phyloP scores from a whole-genome alignment of 2,329 filamentous ascomycete genomes.

The Penicillium psychrosexuale region DNA sequence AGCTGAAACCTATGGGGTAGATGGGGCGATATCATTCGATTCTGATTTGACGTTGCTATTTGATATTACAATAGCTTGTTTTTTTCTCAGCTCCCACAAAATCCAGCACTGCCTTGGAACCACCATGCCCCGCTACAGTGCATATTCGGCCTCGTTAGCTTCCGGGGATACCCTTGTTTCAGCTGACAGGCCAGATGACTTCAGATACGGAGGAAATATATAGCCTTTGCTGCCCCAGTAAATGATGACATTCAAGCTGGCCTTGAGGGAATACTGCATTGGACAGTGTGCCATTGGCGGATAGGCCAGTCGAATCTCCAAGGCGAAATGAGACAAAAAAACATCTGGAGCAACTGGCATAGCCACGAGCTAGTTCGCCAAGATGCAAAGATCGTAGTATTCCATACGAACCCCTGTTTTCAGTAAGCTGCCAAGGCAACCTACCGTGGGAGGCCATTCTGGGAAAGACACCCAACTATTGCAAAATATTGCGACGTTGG shows the following conservation, averaged over 20 bases:
- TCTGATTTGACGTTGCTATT: slow-evolving; percentile 2
- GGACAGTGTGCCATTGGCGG: neutral
- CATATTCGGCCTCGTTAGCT: neutral
- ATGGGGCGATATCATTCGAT: neutral
- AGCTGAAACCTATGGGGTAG: slow-evolving; percentile 3
- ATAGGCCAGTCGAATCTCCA: neutral
- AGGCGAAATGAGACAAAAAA: neutral
- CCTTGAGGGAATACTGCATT: neutral
- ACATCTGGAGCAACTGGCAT: neutral
- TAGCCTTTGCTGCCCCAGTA: neutral
- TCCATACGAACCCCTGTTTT: neutral
- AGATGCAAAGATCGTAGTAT: neutral
- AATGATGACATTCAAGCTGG: neutral
- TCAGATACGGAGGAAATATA: neutral
- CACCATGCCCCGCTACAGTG: neutral
- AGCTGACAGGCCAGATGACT: neutral
- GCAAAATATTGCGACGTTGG: neutral
- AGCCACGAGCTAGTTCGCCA: neutral
- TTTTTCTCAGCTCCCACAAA: slow-evolving; percentile 8
- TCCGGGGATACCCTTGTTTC: neutral
- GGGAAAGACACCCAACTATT: neutral
- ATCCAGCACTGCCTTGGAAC: neutral
- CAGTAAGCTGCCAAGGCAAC: neutral
- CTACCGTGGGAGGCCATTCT: neutral
- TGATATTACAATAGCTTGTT: neutral